Evolutionary conservation across 768 basidiomycete species (phyloP), one percentile per base, ranked within the genome.

Genomic region (Phylloporus arenicola): DNA sequence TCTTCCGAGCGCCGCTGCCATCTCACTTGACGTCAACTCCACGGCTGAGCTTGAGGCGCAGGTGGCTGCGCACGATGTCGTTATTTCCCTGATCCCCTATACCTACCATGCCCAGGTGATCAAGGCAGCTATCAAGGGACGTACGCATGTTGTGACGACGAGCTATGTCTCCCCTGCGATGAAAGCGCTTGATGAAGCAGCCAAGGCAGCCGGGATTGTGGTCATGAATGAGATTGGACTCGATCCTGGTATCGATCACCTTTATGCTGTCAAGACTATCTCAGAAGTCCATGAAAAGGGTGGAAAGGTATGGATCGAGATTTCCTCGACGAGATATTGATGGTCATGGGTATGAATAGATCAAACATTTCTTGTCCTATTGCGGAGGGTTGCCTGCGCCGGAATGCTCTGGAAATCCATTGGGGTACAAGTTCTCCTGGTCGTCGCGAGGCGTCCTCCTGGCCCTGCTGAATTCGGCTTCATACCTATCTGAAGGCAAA

Each of bases 371-470:
- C 80, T 72, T 87, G 48, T 93, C 90, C 0, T 96, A 92, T 79
- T 98, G 95, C 57, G 93, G 94, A 64, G 95, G 95, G 51, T 86
- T 97, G 43, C 93, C 94, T 43, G 91, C 93, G 0, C 90, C 92
- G 7, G 86, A 91, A 60, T 86, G 86, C 63, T 82, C 92, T 4
- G 83, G 84, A 63, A 99, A 98, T 74, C 93, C 96, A 3, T 85
- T 98, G 50, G 95, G 95, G 11, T 99, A 97, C 83, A 97, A 97
- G 69, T 97, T 99, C 75, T 96, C 92, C 33, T 98, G 96, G 96
- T 95, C 92, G 7, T 89, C 93, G 8, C 87, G 92, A 19, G 95
- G 94, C 45, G 93, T 94, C 39, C 85, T 99, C 48, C 86, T 97
- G 58, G 95, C 96, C 2, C 81, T 97, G 45, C 81, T 93, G 60